Percentiles rank a stretch among this genome's conserved stretches.
Evolutionary conservation across 768 basidiomycete species (phyloP).

Genomic region (Rhodosporidiobolus sp.): DNA sequence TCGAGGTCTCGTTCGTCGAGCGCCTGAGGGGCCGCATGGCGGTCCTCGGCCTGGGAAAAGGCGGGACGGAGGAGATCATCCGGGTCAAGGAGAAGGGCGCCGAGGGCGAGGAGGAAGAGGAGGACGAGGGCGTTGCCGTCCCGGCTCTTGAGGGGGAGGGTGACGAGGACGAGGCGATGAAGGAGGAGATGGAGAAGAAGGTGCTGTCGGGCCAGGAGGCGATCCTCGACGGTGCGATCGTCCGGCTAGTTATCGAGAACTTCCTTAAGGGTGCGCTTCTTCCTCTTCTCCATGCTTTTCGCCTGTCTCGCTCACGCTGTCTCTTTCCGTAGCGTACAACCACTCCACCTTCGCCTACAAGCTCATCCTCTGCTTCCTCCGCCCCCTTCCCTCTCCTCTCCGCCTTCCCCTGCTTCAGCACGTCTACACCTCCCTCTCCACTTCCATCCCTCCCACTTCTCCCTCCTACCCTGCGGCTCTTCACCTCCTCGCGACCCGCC

Average conservation of each 20-base stretch:
- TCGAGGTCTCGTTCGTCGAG: slow-evolving; percentile 43
- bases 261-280: slow-evolving; percentile 65
- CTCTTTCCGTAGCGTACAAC: slow-evolving; percentile 23
- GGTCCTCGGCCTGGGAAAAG: slow-evolving; percentile 39
- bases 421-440: slow-evolving; percentile 53
- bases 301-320: slow-evolving; percentile 33
- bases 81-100: slow-evolving; percentile 6
- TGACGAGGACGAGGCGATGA: slow-evolving; percentile 33
- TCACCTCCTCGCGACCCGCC: slow-evolving; percentile 30
- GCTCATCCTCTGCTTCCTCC: slow-evolving; percentile 52
- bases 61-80: slow-evolving; percentile 22
- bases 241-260: slow-evolving; percentile 68
- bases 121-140: slow-evolving; percentile 37
- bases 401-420: slow-evolving; percentile 53
- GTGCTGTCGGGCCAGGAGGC: slow-evolving; percentile 57
- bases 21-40: slow-evolving; percentile 29
- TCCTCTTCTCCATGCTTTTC: slow-evolving; percentile 30
- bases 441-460: slow-evolving; percentile 26
- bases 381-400: slow-evolving; percentile 51
- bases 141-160: background rate
- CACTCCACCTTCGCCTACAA: slow-evolving; percentile 46
- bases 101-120: slow-evolving; percentile 33
- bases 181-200: slow-evolving; percentile 53
- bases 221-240: slow-evolving; percentile 75
- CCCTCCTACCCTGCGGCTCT: slow-evolving; percentile 29